phyloP scores from a whole-genome alignment of 371 early-diverging fungal genomes.

The Rhizopus sp. region DNA sequence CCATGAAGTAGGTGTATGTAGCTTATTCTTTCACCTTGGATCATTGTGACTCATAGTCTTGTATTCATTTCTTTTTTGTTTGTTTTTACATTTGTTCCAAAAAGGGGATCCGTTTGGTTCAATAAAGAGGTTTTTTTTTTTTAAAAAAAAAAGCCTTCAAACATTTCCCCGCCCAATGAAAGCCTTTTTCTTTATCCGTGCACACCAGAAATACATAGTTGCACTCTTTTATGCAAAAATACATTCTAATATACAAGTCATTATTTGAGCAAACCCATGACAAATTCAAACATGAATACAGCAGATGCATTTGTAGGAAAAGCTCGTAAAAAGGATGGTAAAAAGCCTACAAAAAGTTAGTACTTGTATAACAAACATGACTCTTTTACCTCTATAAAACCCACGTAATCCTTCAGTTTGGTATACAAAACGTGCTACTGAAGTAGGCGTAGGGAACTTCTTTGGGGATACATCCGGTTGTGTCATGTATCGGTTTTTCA shows the following conservation, averaged over 20 bases:
- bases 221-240: too few relatives aligned
- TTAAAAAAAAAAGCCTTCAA: too few relatives aligned
- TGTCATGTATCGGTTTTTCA: slow-evolving; percentile 93
- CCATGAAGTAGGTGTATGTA: too few relatives aligned
- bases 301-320: slow-evolving; percentile 93
- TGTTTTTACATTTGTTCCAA: neutral
- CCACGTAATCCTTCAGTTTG: slow-evolving; percentile 68
- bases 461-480: slow-evolving; percentile 75
- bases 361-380: too few relatives aligned
- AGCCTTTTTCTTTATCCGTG: too few relatives aligned
- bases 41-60: too few relatives aligned
- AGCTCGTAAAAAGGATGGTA: slow-evolving; percentile 83
- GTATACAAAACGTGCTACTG: slow-evolving; percentile 58
- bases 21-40: too few relatives aligned
- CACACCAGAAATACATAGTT: too few relatives aligned
- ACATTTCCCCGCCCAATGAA: too few relatives aligned
- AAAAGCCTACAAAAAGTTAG: slow-evolving; percentile 57
- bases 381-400: slow-evolving; percentile 65
- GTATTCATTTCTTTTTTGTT: too few relatives aligned
- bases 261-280: slow-evolving; percentile 45
- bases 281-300: slow-evolving; percentile 78
- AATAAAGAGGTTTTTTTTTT: slow-evolving; percentile 8
- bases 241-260: neutral
- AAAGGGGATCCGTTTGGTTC: neutral
- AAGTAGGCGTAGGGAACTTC: slow-evolving; percentile 58